phyloP scores from a whole-genome alignment of 768 basidiomycete genomes.

The Rubroboletus pulcherrimus region DNA sequence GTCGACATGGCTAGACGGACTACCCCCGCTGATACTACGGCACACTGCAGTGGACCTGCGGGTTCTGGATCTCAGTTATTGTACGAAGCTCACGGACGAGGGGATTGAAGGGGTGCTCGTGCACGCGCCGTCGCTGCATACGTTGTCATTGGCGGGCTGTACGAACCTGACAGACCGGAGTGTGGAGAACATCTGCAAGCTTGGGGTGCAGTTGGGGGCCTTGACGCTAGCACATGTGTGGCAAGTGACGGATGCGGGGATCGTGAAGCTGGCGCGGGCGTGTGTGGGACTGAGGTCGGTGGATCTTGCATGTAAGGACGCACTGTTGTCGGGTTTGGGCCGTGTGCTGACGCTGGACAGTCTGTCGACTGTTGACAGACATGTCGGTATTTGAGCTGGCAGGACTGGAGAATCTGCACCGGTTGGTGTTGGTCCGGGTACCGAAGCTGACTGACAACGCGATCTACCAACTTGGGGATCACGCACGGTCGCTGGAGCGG shows the following conservation, averaged over 20 bases:
- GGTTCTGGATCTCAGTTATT: constrained; percentile 72
- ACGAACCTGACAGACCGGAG: constrained; percentile 66
- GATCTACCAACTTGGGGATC: constrained; percentile 72
- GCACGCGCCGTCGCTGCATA: constrained; percentile 75
- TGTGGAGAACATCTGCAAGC: constrained; percentile 60
- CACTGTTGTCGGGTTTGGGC: constrained; percentile 13
- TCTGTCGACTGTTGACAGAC: constrained; percentile 82
- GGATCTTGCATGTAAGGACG: constrained; percentile 76
- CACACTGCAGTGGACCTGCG: constrained; percentile 72
- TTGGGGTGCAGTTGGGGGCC: constrained; percentile 75
- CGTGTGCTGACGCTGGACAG: constrained; percentile 37
- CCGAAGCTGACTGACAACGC: constrained; percentile 82
- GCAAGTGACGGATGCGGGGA: constrained; percentile 74
- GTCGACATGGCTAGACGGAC: constrained; percentile 54
- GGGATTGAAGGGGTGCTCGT: constrained; percentile 71
- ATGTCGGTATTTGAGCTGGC: constrained; percentile 80
- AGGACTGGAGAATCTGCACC: constrained; percentile 60
- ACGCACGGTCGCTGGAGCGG: constrained; percentile 65
- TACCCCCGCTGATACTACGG: constrained; percentile 62
- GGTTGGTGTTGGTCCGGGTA: constrained; percentile 78
- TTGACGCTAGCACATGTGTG: constrained; percentile 77
- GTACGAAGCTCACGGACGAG: constrained; percentile 65
- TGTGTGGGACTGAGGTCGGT: constrained; percentile 77
- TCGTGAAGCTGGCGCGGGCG: constrained; percentile 62
- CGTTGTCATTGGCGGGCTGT: constrained; percentile 77